Evolutionary conservation across 805 yeast genomes (phyloP).

Genomic region (Candida multigemmis): DNA sequence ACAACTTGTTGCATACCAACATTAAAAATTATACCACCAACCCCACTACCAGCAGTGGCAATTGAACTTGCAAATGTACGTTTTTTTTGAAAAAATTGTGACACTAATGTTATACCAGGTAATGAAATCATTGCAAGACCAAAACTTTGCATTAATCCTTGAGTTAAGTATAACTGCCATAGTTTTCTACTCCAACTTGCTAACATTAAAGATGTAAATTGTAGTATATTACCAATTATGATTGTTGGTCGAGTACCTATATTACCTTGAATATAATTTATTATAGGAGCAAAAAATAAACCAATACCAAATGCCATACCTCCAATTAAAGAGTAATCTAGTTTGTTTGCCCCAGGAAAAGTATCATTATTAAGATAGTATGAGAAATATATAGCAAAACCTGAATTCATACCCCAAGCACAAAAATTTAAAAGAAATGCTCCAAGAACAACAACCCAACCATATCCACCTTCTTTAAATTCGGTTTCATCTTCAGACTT

Average conservation of each 20-base stretch:
- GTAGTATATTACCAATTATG: conserved; percentile 37
- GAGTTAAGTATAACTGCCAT: conserved; percentile 64
- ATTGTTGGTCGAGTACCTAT: conserved; percentile 34
- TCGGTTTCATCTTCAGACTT: conserved; percentile 2
- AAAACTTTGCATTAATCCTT: conserved; percentile 55
- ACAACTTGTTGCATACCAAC: conserved; percentile 40
- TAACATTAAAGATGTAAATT: conserved; percentile 46
- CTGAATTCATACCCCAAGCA: conserved; percentile 70
- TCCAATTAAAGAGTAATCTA: conserved; percentile 60
- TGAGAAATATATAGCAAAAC: conserved; percentile 56
- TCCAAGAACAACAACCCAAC: conserved; percentile 54
- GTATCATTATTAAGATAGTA: conserved; percentile 41
- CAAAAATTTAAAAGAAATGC: conserved; percentile 42
- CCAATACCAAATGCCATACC: conserved; percentile 58
- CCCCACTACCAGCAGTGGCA: conserved; percentile 42
- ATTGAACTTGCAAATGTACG: conserved; percentile 47
- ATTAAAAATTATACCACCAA: conserved; percentile 42
- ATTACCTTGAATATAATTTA: conserved; percentile 36
- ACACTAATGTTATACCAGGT: conserved; percentile 52
- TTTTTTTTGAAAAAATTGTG: conserved; percentile 62
- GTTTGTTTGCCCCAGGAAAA: conserved; percentile 45
- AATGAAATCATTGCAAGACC: conserved; percentile 49
- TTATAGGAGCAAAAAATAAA: conserved; percentile 40
- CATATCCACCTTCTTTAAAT: conserved; percentile 52
- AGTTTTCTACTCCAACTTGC: conserved; percentile 51